Conservation (phyloP, 306 rosid species). For the Phaseolus lunatus region DNA sequence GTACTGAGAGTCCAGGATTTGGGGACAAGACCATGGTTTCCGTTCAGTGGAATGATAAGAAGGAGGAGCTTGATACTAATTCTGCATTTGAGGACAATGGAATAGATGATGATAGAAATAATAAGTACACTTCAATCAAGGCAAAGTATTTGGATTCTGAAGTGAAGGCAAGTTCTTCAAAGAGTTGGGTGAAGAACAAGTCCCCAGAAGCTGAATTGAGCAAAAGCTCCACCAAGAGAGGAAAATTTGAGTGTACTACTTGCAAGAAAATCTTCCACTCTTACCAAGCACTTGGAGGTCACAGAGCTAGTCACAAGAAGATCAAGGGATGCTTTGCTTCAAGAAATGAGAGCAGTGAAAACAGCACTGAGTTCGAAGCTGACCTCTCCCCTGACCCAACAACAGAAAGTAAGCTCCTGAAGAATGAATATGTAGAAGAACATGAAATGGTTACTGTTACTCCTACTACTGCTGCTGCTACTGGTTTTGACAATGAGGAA, state of each 20-base stretch:
- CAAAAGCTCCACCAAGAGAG: slow-evolving; percentile 56
- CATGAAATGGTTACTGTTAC: slow-evolving; percentile 28
- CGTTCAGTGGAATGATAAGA: slow-evolving; percentile 41
- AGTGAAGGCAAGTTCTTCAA: slow-evolving; percentile 44
- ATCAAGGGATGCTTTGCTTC: slow-evolving; percentile 70
- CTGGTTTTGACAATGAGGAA: slow-evolving; percentile 35
- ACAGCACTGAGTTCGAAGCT: slow-evolving; percentile 61
- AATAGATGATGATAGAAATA: slow-evolving; percentile 45
- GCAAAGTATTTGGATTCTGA: slow-evolving; percentile 49
- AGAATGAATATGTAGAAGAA: slow-evolving; percentile 39
- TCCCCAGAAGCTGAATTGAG: slow-evolving; percentile 49
- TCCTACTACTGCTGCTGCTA: background rate
- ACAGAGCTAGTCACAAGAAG: slow-evolving; percentile 90
- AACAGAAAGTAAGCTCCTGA: slow-evolving; percentile 52
- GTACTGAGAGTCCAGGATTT: slow-evolving; percentile 38
- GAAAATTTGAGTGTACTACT: slow-evolving; percentile 77
- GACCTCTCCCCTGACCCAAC: slow-evolving; percentile 57
- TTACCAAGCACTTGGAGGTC: slow-evolving; percentile 96
- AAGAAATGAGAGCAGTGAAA: slow-evolving; percentile 63
- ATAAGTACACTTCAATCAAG: slow-evolving; percentile 57
- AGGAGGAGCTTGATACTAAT: slow-evolving; percentile 38
- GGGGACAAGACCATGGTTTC: slow-evolving; percentile 24
- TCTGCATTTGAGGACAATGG: slow-evolving; percentile 52
- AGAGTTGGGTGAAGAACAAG: slow-evolving; percentile 37
- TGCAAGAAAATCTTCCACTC: slow-evolving; percentile 79